Percentiles rank a stretch among this genome's conserved stretches.
Evolutionary conservation across 768 basidiomycete genomes (phyloP).

Genomic region (Naganishia vaughanmartiniae): DNA sequence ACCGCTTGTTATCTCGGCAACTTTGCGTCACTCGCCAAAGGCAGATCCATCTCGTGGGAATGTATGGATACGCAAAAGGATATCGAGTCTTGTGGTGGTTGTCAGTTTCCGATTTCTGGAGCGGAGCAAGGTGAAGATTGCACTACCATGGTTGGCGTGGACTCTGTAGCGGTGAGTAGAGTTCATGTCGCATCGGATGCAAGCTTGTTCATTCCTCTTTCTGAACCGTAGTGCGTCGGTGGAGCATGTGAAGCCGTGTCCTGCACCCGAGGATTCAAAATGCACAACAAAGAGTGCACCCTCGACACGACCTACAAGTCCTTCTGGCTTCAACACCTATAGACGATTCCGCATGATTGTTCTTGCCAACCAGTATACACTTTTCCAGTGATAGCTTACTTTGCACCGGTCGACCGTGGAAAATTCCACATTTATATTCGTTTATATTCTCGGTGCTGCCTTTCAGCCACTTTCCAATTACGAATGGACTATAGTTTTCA

Average conservation of each 20-base stretch:
- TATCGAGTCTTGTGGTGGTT: slow-evolving; percentile 26
- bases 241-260: slow-evolving; percentile 18
- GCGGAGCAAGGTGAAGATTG: slow-evolving; percentile 3
- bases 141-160: slow-evolving; percentile 8
- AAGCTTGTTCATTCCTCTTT: background rate
- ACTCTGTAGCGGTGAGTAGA: slow-evolving; percentile 8
- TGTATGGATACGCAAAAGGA: slow-evolving; percentile 11
- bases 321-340: slow-evolving; percentile 7
- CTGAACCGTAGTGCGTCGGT: slow-evolving; percentile 2
- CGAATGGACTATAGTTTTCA: no score
- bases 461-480: no score
- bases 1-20: slow-evolving; percentile 19
- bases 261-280: slow-evolving; percentile 16
- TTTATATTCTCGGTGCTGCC: no score
- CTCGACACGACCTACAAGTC: slow-evolving; percentile 11
- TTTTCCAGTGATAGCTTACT: no score
- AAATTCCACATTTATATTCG: no score
- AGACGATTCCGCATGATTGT: background rate
- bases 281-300: slow-evolving; percentile 10
- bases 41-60: slow-evolving; percentile 6
- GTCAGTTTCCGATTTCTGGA: background rate
- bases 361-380: no score
- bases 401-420: no score
- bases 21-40: slow-evolving; percentile 1
- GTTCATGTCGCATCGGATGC: no score